Conservation (phyloP, 164 flowering plant species). For the Kingdonia uniflora region DNA sequence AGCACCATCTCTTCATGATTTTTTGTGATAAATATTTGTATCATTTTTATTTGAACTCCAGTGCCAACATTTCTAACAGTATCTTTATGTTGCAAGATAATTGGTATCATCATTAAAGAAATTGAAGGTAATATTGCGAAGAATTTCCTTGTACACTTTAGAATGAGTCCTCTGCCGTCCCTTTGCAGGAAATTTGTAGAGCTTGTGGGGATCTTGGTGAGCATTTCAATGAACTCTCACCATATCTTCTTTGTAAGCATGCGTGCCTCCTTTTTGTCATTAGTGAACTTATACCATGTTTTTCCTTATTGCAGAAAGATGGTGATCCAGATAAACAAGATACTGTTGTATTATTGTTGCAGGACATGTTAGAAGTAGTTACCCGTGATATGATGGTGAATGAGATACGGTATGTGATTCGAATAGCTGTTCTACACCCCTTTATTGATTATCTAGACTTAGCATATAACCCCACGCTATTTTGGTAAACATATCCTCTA, state of each 20-base stretch:
- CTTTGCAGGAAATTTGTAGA: slow-evolving; percentile 77
- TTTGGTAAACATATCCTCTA: too few species aligned
- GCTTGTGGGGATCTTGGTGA: slow-evolving; percentile 78
- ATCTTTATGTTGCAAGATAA: slow-evolving; percentile 44
- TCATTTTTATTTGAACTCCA: not conserved
- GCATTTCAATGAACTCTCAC: slow-evolving; percentile 16
- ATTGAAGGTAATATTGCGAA: slow-evolving; percentile 71
- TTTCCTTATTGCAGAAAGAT: slow-evolving; percentile 58
- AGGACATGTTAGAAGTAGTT: slow-evolving; percentile 96
- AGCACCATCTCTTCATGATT: too few species aligned
- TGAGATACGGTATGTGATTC: slow-evolving; percentile 65
- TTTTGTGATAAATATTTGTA: too few species aligned
- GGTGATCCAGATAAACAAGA: slow-evolving; percentile 50
- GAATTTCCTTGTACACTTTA: slow-evolving; percentile 70
- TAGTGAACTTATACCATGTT: not conserved
- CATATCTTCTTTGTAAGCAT: not conserved
- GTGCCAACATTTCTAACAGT: not conserved
- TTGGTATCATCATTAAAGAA: slow-evolving; percentile 73
- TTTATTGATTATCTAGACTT: not conserved
- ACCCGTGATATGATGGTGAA: slow-evolving; percentile 98
- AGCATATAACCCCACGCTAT: too few species aligned
- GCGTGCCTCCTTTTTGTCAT: not conserved
- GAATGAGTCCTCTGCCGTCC: slow-evolving; percentile 57
- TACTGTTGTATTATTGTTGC: slow-evolving; percentile 66
- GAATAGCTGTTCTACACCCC: too few species aligned